phyloP scores from a whole-genome alignment of 2,329 filamentous ascomycete genomes.

The Colletotrichum godetiae region DNA sequence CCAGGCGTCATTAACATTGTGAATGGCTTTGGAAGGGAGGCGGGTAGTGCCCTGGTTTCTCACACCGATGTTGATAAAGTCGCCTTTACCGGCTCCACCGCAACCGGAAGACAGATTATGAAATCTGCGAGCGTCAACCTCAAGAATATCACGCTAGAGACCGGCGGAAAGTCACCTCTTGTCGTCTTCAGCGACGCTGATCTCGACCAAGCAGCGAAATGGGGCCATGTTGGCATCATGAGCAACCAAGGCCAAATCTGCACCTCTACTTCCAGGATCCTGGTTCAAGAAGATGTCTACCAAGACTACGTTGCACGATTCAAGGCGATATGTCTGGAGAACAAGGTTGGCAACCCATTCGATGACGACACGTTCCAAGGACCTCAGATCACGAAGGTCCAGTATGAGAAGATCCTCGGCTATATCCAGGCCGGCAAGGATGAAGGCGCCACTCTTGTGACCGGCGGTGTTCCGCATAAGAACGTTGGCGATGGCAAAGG shows the following conservation, averaged over 20 bases:
- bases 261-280: slow-evolving; percentile 71
- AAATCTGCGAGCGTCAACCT: slow-evolving; percentile 75
- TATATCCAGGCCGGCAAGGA: slow-evolving; percentile 78
- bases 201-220: slow-evolving; percentile 74
- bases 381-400: slow-evolving; percentile 77
- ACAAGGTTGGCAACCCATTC: slow-evolving; percentile 78
- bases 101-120: slow-evolving; percentile 80
- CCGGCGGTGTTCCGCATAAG: slow-evolving; percentile 63
- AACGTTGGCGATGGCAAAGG: slow-evolving; percentile 53
- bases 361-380: slow-evolving; percentile 77
- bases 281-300: slow-evolving; percentile 70
- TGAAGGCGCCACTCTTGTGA: slow-evolving; percentile 75
- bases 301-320: slow-evolving; percentile 74
- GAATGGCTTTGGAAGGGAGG: slow-evolving; percentile 76
- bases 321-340: slow-evolving; percentile 67
- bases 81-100: slow-evolving; percentile 82
- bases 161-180: slow-evolving; percentile 74
- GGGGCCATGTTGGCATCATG: slow-evolving; percentile 63
- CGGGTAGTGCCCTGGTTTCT: slow-evolving; percentile 74
- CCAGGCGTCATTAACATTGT: slow-evolving; percentile 82
- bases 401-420: slow-evolving; percentile 76
- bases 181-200: slow-evolving; percentile 75
- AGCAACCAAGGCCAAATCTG: slow-evolving; percentile 74
- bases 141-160: slow-evolving; percentile 76
- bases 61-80: slow-evolving; percentile 81